Base-by-base conservation (phyloP, 163 green algal species). In the Scenedesmus sp. region DNA sequence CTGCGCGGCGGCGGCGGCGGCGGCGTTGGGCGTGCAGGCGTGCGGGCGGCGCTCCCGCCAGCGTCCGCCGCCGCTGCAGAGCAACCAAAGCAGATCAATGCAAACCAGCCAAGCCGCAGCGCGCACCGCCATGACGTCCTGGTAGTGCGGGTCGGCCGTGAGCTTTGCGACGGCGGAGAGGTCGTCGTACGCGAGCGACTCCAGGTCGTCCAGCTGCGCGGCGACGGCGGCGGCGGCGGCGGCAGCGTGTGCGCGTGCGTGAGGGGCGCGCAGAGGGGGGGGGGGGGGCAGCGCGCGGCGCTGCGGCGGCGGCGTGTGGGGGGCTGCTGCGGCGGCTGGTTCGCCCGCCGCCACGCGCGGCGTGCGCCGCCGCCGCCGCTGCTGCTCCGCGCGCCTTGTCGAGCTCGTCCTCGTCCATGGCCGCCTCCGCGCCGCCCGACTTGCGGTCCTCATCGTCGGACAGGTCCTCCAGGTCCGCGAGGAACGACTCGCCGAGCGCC, bases 401-500 rank as follows among this genome's bases (percentile, higher is more conserved):
- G 15, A 58, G 34, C 22, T 70, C 74, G 9, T 79, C 80, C 18
- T 58, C 79, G 0, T 78, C 71, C 22, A 81, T 67, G 5, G 70
- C 85, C 26, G 84, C 87, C 5, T 89, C 87, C 29, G 86, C 69
- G 15, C 88, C 83, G 1, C 33, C 36, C 0, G 67, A 66, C 18
- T 85, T 69, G 26, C 89, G 83, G n/a, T 91, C 67, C 53, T 96
- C 95, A 67, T 94, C 95, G 31, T 98, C 95, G 1, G 91, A 96
- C 0, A 99, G 82, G 44, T 98, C 95, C 5, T 99, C 95, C 20
- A 99, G 70, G 58, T 99, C 96, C 22, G 92, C 95, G 20, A 99
- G 82, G 78, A 99, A 99, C 5, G 82, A 93, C 50, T 98, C 94
- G 48, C 92, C 94, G 2, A 98, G 83, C 15, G 94, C 26, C 60